Conservation (phyloP, 73 alveolate species). For the Breviolum minutum region DNA sequence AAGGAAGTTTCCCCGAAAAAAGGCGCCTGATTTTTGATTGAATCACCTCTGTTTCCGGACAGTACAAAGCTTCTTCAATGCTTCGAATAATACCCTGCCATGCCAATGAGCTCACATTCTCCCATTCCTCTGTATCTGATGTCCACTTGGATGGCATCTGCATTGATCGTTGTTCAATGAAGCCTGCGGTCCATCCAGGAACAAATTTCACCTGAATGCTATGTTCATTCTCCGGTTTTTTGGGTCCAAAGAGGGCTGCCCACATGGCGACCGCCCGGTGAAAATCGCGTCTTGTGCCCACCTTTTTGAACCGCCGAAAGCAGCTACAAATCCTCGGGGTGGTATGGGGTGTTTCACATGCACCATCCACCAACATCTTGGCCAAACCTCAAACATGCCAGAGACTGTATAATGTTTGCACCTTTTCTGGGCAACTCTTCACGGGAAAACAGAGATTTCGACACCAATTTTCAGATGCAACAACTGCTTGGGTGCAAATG, state of each 20-base stretch:
- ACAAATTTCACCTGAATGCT: not conserved
- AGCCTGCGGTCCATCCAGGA: not conserved
- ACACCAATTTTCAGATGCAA: too few species aligned
- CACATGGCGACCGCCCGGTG: too few species aligned
- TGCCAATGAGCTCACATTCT: constrained; percentile 28
- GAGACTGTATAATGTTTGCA: not conserved
- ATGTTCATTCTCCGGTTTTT: constrained; percentile 7
- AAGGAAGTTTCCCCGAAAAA: too few species aligned
- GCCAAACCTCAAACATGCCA: too few species aligned
- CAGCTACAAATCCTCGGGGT: not conserved
- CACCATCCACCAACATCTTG: too few species aligned
- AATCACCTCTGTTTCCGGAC: not conserved
- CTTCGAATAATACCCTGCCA: constrained; percentile 57
- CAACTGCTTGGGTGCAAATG: too few species aligned
- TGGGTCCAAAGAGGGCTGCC: constrained; percentile 14
- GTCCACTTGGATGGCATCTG: constrained; percentile 42
- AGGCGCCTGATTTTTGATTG: constrained; percentile 11
- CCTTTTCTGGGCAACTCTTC: not conserved
- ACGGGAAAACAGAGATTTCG: too few species aligned
- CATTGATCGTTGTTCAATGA: constrained; percentile 10
- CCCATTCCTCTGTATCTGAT: constrained; percentile 54
- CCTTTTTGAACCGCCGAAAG: not conserved
- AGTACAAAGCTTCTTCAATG: not conserved
- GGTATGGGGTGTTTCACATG: too few species aligned
- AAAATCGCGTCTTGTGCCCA: too few species aligned